These are phyloP conservation scores for Paramecium sonneborni DNA, from an alignment of 73 alveolate genomes.

Conservation along the genomic window DNA sequence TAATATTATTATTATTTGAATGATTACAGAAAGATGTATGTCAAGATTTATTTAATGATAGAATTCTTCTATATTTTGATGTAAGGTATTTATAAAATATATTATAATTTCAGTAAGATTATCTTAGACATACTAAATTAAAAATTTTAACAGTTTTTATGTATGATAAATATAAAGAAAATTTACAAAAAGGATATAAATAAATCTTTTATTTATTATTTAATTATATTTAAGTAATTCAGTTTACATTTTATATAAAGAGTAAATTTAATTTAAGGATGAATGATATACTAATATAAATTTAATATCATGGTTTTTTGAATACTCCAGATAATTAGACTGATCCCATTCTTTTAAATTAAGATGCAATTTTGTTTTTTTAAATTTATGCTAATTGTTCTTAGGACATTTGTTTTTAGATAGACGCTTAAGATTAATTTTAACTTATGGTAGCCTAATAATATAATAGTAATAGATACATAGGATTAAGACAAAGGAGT, in stretches of 20 bases:
- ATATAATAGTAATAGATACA: not conserved
- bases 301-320: not conserved
- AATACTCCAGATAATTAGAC: not conserved
- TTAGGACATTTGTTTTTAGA: not conserved
- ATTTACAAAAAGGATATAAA: too few relatives aligned
- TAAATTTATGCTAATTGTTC: not conserved
- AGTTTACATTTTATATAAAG: not conserved
- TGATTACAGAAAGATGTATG: too few relatives aligned
- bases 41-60: too few relatives aligned
- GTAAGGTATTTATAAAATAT: too few relatives aligned
- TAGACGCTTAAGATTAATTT: not conserved
- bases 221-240: not conserved
- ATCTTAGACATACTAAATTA: too few relatives aligned
- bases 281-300: not conserved
- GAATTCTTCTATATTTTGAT: too few relatives aligned
- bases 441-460: constrained; percentile 13
- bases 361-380: not conserved
- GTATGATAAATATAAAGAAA: too few relatives aligned
- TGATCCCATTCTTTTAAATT: not conserved
- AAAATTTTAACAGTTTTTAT: too few relatives aligned
- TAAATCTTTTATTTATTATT: too few relatives aligned
- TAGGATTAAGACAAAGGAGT: constrained; percentile 2
- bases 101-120: too few relatives aligned
- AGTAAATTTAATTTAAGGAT: not conserved
- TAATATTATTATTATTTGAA: too few relatives aligned